These are phyloP conservation scores for Sarcodon aspratus DNA, from an alignment of 768 basidiomycete genomes.

Conservation along the genomic window DNA sequence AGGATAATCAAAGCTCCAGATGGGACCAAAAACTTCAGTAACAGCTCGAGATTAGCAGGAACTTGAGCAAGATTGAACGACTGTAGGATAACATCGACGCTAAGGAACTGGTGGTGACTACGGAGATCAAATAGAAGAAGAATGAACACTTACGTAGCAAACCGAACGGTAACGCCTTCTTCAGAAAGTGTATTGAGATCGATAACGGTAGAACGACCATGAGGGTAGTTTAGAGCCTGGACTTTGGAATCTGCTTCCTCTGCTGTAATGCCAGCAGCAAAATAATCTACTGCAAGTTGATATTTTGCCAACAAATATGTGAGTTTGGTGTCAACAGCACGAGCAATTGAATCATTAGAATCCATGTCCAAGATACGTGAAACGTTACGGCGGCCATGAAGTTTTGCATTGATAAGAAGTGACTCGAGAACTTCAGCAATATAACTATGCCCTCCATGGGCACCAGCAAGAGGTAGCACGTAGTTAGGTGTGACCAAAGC, in stretches of 20 bases:
- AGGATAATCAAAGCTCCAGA: constrained; percentile 13
- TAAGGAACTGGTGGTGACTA: background rate
- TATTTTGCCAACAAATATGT: constrained; percentile 8
- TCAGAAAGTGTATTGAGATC: constrained; percentile 9
- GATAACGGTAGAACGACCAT: constrained; percentile 9
- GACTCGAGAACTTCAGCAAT: constrained; percentile 7
- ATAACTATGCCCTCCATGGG: background rate
- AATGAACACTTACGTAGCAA: constrained; percentile 6
- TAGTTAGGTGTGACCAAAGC: constrained; percentile 10
- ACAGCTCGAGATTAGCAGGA: constrained; percentile 10
- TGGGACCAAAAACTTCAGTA: constrained; percentile 13
- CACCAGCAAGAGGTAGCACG: constrained; percentile 4
- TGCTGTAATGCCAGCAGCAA: constrained; percentile 8
- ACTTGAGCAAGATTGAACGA: constrained; percentile 11
- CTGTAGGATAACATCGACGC: constrained; percentile 12
- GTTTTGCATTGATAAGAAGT: constrained; percentile 8
- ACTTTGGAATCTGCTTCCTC: constrained; percentile 16
- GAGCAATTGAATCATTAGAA: constrained; percentile 9
- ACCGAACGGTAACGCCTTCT: background rate
- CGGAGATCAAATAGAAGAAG: background rate
- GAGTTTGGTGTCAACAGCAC: constrained; percentile 9
- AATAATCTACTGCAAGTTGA: constrained; percentile 8
- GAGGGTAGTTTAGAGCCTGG: constrained; percentile 2
- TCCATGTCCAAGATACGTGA: constrained; percentile 16
- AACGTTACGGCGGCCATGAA: constrained; percentile 10